Percentiles rank a stretch among this genome's conserved stretches.
Conservation (phyloP, 345 rosid genomes). For the Cardamine occulta region DNA sequence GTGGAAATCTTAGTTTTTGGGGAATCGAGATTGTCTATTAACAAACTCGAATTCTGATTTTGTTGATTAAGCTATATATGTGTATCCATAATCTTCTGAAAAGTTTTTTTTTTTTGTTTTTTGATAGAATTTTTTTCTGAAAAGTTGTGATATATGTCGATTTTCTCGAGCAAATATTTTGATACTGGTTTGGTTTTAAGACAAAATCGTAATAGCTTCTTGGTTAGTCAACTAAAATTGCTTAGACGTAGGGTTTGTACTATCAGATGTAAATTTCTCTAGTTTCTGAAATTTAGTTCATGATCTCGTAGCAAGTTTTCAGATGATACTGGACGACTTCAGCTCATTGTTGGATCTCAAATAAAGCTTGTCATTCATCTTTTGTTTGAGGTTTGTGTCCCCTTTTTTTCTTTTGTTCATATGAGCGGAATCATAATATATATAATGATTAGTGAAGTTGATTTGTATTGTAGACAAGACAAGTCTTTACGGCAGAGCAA, state of each 20-base stretch:
- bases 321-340: slow-evolving; percentile 69
- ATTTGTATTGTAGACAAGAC: slow-evolving; percentile 60
- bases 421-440: not conserved
- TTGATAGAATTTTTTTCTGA: not conserved
- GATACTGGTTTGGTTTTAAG: too few relatives aligned
- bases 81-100: not conserved
- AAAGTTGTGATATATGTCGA: not conserved
- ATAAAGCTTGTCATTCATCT: slow-evolving; percentile 85
- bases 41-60: too few relatives aligned
- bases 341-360: slow-evolving; percentile 77
- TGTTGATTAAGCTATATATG: not conserved
- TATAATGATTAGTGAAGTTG: not conserved
- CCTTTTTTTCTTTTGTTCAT: not conserved
- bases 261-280: too few relatives aligned
- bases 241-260: too few relatives aligned
- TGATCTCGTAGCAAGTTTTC: slow-evolving; percentile 64
- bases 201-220: not conserved
- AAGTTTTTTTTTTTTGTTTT: too few relatives aligned
- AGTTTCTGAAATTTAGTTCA: too few relatives aligned
- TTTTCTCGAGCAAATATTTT: too few relatives aligned
- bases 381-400: slow-evolving; percentile 52
- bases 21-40: not conserved
- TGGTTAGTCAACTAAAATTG: too few relatives aligned
- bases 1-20: not conserved
- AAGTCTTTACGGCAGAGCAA: slow-evolving; percentile 69